Percentiles rank a stretch among this genome's conserved stretches.
Evolutionary conservation across 2,329 filamentous ascomycete genomes (phyloP).

Genomic region (Ramularia collo-cygni): DNA sequence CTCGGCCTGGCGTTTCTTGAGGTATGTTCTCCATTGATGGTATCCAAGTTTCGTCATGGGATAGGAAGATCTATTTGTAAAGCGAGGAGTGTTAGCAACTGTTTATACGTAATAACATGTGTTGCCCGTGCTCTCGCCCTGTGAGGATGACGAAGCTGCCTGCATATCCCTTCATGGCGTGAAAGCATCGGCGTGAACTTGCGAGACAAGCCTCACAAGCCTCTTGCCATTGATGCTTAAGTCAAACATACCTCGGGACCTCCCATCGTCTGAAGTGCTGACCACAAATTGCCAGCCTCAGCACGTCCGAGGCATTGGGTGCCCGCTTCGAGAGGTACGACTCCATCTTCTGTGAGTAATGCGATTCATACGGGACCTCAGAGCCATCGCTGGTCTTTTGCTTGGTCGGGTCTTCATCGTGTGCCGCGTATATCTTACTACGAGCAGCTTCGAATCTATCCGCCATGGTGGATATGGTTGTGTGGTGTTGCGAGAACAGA

Average conservation of each 20-base stretch:
- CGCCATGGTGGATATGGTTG: conserved; percentile 6
- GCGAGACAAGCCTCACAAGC: too few species aligned
- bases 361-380: conserved; percentile 65
- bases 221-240: too few species aligned
- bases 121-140: too few species aligned
- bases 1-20: conserved; percentile 65
- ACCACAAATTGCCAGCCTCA: conserved; percentile 71
- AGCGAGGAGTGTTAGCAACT: too few species aligned
- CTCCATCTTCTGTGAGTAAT: conserved; percentile 77
- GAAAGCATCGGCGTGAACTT: too few species aligned
- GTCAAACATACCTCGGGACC: conserved; percentile 44
- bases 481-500: background rate
- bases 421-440: conserved; percentile 65
- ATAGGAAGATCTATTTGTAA: conserved; percentile 51
- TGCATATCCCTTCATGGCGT: too few species aligned
- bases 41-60: conserved; percentile 71
- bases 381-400: conserved; percentile 39
- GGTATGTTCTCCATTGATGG: conserved; percentile 67
- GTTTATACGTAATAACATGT: too few species aligned
- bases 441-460: conserved; percentile 45
- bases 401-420: conserved; percentile 59
- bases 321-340: conserved; percentile 58
- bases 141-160: too few species aligned
- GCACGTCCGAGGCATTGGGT: conserved; percentile 56
- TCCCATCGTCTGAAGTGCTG: conserved; percentile 87